A percentile compares a stretch with the other conserved stretches of the same genome.
phyloP scores from a whole-genome alignment of 2,329 filamentous ascomycete species.

The Phaeosphaeria sp. region DNA sequence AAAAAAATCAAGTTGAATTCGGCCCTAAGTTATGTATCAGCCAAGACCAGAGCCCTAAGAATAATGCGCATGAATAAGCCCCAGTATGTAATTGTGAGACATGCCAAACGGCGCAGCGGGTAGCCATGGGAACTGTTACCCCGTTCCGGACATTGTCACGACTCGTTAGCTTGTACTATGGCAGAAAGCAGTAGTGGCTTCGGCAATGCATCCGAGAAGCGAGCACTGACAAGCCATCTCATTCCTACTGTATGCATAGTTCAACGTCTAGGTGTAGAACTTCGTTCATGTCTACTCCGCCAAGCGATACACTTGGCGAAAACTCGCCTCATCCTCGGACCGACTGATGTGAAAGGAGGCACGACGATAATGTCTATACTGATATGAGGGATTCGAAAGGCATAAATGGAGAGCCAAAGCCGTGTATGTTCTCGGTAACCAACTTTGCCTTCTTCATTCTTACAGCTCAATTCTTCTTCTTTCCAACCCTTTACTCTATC shows the following conservation, averaged over 20 bases:
- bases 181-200: background rate
- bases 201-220: background rate
- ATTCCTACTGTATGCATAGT: constrained; percentile 2
- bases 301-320: constrained; percentile 5
- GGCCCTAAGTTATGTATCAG: background rate
- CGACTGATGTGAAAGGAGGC: background rate
- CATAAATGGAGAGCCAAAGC: background rate
- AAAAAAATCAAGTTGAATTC: background rate
- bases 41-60: background rate
- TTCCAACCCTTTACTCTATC: background rate
- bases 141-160: background rate
- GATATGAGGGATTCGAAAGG: background rate
- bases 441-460: background rate
- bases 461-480: constrained; percentile 1
- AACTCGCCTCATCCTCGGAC: background rate
- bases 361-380: background rate
- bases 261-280: background rate
- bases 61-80: background rate
- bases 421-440: background rate
- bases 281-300: constrained; percentile 3
- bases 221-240: background rate
- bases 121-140: background rate
- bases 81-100: background rate
- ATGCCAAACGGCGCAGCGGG: background rate
- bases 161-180: background rate